Percentiles rank a stretch among this genome's conserved stretches.
Conservation (phyloP, 805 yeast genomes). For the Ogataea sp. region DNA sequence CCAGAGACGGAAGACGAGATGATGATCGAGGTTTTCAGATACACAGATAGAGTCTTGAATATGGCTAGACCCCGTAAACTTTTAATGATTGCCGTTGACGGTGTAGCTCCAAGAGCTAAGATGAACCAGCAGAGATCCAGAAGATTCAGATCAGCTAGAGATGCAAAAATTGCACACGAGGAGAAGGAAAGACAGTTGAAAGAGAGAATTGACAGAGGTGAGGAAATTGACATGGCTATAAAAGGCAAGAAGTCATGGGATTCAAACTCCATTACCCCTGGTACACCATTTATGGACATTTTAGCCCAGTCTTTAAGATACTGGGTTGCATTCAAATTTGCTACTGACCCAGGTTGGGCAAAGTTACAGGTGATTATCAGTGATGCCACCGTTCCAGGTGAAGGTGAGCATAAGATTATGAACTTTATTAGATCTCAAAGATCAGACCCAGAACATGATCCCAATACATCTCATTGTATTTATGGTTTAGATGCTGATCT, state of each 20-base stretch:
- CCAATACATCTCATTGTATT: conserved; percentile 92
- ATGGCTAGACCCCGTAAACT: conserved; percentile 95
- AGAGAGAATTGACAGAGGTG: conserved; percentile 59
- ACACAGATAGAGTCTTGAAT: conserved; percentile 83
- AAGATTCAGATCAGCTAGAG: conserved; percentile 86
- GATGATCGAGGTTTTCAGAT: conserved; percentile 88
- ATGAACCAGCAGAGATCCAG: conserved; percentile 97
- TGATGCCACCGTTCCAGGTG: conserved; percentile 98
- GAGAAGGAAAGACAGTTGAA: conserved; percentile 54
- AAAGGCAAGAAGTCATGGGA: conserved; percentile 83
- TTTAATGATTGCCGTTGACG: conserved; percentile 93
- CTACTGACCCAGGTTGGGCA: conserved; percentile 91
- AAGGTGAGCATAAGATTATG: conserved; percentile 99
- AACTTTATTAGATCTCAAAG: conserved; percentile 88
- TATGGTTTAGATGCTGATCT: conserved; percentile 98
- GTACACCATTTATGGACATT: conserved; percentile 95
- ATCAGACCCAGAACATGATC: conserved; percentile 77
- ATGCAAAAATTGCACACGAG: conserved; percentile 72
- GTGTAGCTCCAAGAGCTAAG: conserved; percentile 97
- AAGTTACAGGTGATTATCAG: conserved; percentile 81
- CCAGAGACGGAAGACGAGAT: conserved; percentile 96
- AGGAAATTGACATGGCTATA: conserved; percentile 66
- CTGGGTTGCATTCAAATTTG: conserved; percentile 86
- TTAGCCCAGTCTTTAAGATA: conserved; percentile 76
- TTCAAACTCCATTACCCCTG: conserved; percentile 95